These are phyloP conservation scores for Sporobolomyces pararoseus DNA, from an alignment of 768 basidiomycete species.

Conservation along the genomic window DNA sequence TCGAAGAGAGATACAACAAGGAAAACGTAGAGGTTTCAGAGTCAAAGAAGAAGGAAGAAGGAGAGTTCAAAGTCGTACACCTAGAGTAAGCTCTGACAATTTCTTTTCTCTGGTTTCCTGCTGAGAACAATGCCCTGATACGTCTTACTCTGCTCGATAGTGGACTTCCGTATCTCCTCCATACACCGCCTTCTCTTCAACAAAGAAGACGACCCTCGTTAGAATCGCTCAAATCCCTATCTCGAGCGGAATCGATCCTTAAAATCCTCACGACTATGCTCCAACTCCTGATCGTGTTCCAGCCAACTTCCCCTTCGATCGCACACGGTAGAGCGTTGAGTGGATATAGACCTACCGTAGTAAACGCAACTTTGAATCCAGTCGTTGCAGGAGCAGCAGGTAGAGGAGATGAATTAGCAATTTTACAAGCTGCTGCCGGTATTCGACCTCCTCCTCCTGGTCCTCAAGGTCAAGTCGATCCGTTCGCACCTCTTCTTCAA, in stretches of 20 bases:
- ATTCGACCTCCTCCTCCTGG: neutral
- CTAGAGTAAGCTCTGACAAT: conserved; percentile 25
- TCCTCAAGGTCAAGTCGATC: too few relatives aligned
- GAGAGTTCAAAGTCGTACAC: conserved; percentile 29
- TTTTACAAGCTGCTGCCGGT: too few relatives aligned
- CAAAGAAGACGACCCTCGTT: neutral
- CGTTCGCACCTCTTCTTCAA: neutral
- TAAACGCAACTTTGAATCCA: neutral
- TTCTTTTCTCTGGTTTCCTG: neutral
- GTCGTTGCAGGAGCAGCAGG: neutral
- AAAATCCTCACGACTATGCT: conserved; percentile 31
- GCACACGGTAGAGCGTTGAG: conserved; percentile 37
- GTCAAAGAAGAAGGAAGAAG: neutral
- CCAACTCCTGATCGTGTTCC: conserved; percentile 36
- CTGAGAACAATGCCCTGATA: neutral
- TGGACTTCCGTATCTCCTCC: conserved; percentile 36
- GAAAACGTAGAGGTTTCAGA: neutral
- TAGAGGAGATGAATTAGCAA: too few relatives aligned
- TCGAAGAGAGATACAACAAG: neutral
- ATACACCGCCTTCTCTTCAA: neutral
- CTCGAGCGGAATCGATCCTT: conserved; percentile 26
- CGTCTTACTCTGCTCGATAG: neutral
- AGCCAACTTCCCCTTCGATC: conserved; percentile 15
- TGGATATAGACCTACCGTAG: too few relatives aligned
- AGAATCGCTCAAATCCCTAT: conserved; percentile 2